A percentile compares a stretch with the other conserved stretches of the same genome.
Conservation (phyloP, 2,329 filamentous ascomycete species). For the Penicillium nordicum region DNA sequence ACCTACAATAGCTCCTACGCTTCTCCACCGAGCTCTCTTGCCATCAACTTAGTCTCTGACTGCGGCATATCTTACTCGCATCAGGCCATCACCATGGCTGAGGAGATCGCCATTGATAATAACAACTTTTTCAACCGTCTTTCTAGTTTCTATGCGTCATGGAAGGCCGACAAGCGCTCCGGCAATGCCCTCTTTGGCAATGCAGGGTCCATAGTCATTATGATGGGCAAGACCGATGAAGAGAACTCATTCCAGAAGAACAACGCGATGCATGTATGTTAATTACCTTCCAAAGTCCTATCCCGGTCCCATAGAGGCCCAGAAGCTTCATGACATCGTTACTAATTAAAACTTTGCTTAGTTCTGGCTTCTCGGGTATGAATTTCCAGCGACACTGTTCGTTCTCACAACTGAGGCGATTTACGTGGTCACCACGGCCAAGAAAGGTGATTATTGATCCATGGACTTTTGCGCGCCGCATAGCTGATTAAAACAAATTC, state of each 20-base stretch:
- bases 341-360: slow-evolving; percentile 41
- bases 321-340: neutral
- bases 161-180: slow-evolving; percentile 93
- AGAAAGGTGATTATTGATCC: slow-evolving; percentile 69
- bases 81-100: slow-evolving; percentile 51
- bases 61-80: slow-evolving; percentile 17
- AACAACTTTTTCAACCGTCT: slow-evolving; percentile 91
- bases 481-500: slow-evolving; percentile 11
- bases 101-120: slow-evolving; percentile 93
- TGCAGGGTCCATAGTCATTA: slow-evolving; percentile 77
- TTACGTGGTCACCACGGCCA: slow-evolving; percentile 91
- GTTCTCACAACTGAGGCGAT: slow-evolving; percentile 83
- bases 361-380: slow-evolving; percentile 98
- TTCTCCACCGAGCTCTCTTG: neutral
- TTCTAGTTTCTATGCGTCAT: slow-evolving; percentile 78
- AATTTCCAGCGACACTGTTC: slow-evolving; percentile 94
- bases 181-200: slow-evolving; percentile 82
- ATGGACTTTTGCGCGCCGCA: neutral
- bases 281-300: slow-evolving; percentile 1
- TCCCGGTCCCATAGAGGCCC: neutral
- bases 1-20: neutral
- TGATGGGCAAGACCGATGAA: slow-evolving; percentile 95
- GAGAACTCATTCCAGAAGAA: slow-evolving; percentile 87
- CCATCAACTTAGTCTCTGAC: slow-evolving; percentile 5
- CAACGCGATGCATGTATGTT: slow-evolving; percentile 86